Conservation (phyloP, 768 basidiomycete species). For the Crepidotus variabilis region DNA sequence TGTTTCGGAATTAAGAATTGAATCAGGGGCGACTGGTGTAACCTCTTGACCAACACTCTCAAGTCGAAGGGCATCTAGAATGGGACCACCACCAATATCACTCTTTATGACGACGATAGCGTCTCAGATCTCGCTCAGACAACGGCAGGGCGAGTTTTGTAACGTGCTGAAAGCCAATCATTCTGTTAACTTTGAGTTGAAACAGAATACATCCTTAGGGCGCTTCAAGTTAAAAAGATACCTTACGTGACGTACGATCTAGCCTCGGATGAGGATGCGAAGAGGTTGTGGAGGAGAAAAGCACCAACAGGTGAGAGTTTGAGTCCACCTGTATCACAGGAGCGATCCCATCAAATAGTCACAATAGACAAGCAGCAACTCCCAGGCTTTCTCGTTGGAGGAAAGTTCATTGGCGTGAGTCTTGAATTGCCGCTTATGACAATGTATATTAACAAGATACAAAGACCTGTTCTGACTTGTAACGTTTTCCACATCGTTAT, state of each 20-base stretch:
- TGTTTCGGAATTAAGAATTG: not conserved
- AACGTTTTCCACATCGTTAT: constrained; percentile 20
- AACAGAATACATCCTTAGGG: constrained; percentile 76
- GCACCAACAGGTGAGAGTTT: constrained; percentile 53
- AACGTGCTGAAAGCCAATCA: not conserved
- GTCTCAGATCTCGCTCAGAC: constrained; percentile 71
- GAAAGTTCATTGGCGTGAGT: constrained; percentile 73
- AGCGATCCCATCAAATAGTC: not conserved
- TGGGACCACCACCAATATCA: constrained; percentile 83
- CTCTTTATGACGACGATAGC: constrained; percentile 87
- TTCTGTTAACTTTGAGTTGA: not conserved
- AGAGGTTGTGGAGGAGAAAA: constrained; percentile 76
- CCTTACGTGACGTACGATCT: constrained; percentile 80
- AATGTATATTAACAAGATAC: constrained; percentile 8
- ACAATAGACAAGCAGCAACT: constrained; percentile 74
- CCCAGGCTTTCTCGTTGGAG: constrained; percentile 80
- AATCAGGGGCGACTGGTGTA: constrained; percentile 11
- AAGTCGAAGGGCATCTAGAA: constrained; percentile 19
- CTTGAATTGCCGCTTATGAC: not conserved
- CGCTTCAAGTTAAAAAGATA: constrained; percentile 84
- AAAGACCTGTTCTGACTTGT: constrained; percentile 77
- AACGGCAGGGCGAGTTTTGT: constrained; percentile 63
- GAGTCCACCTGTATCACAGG: not conserved
- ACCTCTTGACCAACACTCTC: not conserved
- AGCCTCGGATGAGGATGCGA: constrained; percentile 80